Evolutionary conservation across 2,329 filamentous ascomycete genomes (phyloP).

Genomic region (Diaporthe destruens): DNA sequence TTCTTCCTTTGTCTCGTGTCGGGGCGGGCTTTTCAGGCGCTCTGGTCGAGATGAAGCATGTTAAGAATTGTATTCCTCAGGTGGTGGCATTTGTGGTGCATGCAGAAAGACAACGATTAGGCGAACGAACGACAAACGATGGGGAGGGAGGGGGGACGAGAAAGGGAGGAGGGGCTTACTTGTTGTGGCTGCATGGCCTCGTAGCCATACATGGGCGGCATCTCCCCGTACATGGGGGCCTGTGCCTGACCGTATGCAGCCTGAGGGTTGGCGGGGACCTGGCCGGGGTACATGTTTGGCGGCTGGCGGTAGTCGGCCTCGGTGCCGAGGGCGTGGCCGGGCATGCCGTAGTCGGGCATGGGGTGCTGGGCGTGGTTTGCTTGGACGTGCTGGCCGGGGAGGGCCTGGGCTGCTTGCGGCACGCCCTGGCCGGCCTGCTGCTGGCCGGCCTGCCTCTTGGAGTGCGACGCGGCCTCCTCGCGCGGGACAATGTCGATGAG

Average conservation of each 20-base stretch:
- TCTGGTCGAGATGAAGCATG: slow-evolving; percentile 38
- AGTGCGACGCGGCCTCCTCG: slow-evolving; percentile 88
- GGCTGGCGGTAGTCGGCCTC: slow-evolving; percentile 86
- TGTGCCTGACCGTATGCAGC: slow-evolving; percentile 83
- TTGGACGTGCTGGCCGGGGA: slow-evolving; percentile 67
- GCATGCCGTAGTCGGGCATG: slow-evolving; percentile 74
- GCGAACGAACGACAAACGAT: slow-evolving; percentile 21
- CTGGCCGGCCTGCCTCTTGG: slow-evolving; percentile 78
- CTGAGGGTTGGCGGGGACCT: slow-evolving; percentile 79
- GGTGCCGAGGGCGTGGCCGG: slow-evolving; percentile 71
- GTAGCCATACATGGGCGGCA: slow-evolving; percentile 89
- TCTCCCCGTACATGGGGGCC: slow-evolving; percentile 83
- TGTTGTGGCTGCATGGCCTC: slow-evolving; percentile 85
- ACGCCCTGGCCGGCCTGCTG: slow-evolving; percentile 56
- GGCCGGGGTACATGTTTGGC: slow-evolving; percentile 83
- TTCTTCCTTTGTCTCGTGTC: slow-evolving; percentile 7
- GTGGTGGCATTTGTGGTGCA: slow-evolving; percentile 57
- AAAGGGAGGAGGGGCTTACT: slow-evolving; percentile 63
- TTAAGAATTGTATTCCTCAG: slow-evolving; percentile 58
- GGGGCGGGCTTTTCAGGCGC: slow-evolving; percentile 35
- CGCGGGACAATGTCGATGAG: slow-evolving; percentile 98
- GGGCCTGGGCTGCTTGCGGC: slow-evolving; percentile 61
- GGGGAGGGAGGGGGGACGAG: background rate
- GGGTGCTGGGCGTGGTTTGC: slow-evolving; percentile 67
- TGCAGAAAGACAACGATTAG: slow-evolving; percentile 46